Evolutionary conservation across 768 basidiomycete genomes (phyloP).

Genomic region (Boletus reticuloceps): DNA sequence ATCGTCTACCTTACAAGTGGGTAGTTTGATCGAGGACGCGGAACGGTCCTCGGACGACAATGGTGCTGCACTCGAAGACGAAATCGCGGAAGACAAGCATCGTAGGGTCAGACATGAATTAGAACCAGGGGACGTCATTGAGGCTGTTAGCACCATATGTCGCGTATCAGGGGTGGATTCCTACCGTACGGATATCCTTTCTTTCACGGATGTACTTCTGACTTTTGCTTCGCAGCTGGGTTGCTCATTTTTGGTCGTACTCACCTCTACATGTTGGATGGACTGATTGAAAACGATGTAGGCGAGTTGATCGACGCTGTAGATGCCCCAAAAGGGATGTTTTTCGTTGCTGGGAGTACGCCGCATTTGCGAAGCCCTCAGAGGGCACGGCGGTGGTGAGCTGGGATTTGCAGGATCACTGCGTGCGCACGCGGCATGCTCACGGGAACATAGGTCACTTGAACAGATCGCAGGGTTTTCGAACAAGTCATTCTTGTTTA

Average conservation of each 20-base stretch:
- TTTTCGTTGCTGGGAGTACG: slow-evolving; percentile 83
- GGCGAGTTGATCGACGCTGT: slow-evolving; percentile 87
- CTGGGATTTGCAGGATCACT: not conserved
- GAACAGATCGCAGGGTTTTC: slow-evolving; percentile 75
- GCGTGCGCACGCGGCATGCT: not conserved
- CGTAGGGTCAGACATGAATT: slow-evolving; percentile 82
- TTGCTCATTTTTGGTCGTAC: slow-evolving; percentile 82
- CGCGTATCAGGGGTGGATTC: slow-evolving; percentile 90
- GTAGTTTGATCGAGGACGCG: slow-evolving; percentile 11
- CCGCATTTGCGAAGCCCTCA: slow-evolving; percentile 79
- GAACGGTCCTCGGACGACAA: slow-evolving; percentile 16
- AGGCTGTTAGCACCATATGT: slow-evolving; percentile 82
- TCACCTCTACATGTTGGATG: slow-evolving; percentile 89
- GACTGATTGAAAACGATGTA: slow-evolving; percentile 79
- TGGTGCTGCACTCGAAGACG: slow-evolving; percentile 58
- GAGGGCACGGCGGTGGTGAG: slow-evolving; percentile 79
- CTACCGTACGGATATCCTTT: slow-evolving; percentile 57
- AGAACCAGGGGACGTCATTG: slow-evolving; percentile 87
- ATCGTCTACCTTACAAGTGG: slow-evolving; percentile 41
- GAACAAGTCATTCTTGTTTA: slow-evolving; percentile 83
- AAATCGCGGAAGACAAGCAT: slow-evolving; percentile 85
- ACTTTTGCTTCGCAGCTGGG: slow-evolving; percentile 48
- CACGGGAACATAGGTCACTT: slow-evolving; percentile 55
- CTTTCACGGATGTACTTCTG: not conserved
- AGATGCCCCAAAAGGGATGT: slow-evolving; percentile 77